Base-by-base conservation (phyloP, 768 basidiomycete genomes). In the Dentipellis fragilis region DNA sequence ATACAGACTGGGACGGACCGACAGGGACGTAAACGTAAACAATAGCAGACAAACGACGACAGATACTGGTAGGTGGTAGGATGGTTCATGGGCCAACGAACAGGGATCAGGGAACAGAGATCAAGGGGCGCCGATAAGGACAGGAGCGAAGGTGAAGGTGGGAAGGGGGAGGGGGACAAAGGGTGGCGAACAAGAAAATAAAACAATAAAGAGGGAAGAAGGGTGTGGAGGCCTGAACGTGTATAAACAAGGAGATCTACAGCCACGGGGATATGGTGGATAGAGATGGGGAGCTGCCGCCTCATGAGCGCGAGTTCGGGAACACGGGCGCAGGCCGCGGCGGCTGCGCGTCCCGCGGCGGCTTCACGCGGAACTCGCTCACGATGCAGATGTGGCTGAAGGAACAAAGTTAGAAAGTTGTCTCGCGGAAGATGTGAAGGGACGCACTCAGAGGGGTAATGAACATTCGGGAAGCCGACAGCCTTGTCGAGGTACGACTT, bases 401-500 rank as follows among this genome's bases (percentile, higher is more conserved):
- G 64, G 51, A 40, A 48, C 22, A 57, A 52, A 52, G 51, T 57
- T 59, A 59, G 56, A 58, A 58, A 59, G 55, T 34, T 42, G 16
- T 35, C 19, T 59, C 51, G 59, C 17, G 6, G 29, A 37, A 17
- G 21, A 29, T 37, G 29, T 29, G 58, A 60, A 55, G 57, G 48
- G 14, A 85, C 92, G 67, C 70, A 97, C 93, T 97, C 94, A 57
- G 93, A 94, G 21, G 95, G 93, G 78, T 93, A 96, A 67, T 97
- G 92, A 1, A 85, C 81, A 69, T 97, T 94, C 29, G 96, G 96
- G 78, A 98, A 98, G 38, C 96, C 96, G 47, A 97, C 95, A 16
- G 83, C 83, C 73, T 91, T 91, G 60, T 87, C 83, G 67, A 97
- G 67, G 73, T 99, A 99, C 22, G 67, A 67, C 63, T 75, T 77